These are phyloP conservation scores for Apiotrichum laibachii DNA, from an alignment of 1,284 basidiomycete genomes.

Conservation along the genomic window DNA sequence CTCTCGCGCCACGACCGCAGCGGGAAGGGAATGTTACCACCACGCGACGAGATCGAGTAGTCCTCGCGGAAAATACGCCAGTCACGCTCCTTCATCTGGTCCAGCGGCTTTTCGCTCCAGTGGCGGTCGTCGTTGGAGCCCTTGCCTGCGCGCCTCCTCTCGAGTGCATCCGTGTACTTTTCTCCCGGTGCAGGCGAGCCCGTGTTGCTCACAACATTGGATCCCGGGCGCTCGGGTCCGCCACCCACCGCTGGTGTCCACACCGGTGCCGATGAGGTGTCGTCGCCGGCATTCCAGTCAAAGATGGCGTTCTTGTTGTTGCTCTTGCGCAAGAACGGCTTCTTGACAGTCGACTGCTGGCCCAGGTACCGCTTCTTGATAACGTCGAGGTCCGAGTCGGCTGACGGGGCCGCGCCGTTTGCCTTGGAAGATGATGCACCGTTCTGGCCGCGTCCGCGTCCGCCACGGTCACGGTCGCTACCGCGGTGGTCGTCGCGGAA, in stretches of 20 bases:
- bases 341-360: conserved; percentile 66
- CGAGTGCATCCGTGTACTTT: conserved; percentile 63
- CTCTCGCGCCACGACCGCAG: conserved; percentile 90
- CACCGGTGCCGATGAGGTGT: conserved; percentile 63
- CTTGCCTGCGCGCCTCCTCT: conserved; percentile 75
- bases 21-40: conserved; percentile 88
- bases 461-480: background rate
- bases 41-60: conserved; percentile 89
- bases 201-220: background rate
- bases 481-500: conserved; percentile 12
- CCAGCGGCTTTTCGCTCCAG: conserved; percentile 92
- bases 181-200: conserved; percentile 16
- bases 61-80: conserved; percentile 99
- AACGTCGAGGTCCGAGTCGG: conserved; percentile 68
- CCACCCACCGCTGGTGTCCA: conserved; percentile 2
- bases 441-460: background rate
- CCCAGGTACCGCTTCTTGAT: conserved; percentile 87
- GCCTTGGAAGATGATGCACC: conserved; percentile 19
- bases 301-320: conserved; percentile 93
- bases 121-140: conserved; percentile 84
- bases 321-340: conserved; percentile 87
- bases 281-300: conserved; percentile 93
- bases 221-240: background rate
- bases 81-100: conserved; percentile 95
- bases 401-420: conserved; percentile 10